A percentile compares a stretch with the other conserved stretches of the same genome.
phyloP scores from a whole-genome alignment of 2,329 filamentous ascomycete species.

The Ascochyta lentis region DNA sequence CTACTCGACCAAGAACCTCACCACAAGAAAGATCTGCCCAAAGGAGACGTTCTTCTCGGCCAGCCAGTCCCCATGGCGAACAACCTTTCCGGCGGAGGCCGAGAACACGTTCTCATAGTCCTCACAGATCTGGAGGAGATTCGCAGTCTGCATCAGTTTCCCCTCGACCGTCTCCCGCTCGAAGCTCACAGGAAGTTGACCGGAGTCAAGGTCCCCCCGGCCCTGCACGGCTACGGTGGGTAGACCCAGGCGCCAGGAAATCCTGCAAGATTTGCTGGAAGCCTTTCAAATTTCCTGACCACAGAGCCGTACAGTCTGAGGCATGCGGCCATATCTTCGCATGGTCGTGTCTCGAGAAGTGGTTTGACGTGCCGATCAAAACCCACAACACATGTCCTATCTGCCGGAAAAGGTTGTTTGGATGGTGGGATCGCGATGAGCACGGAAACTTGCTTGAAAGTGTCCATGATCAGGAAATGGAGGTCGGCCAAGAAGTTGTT shows the following conservation, averaged over 20 bases:
- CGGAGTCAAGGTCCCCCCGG: no score
- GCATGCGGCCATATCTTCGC: background rate
- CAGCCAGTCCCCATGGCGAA: background rate
- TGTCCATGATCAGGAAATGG: background rate
- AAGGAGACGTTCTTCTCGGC: background rate
- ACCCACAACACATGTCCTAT: background rate
- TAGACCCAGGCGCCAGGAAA: background rate
- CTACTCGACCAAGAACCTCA: background rate
- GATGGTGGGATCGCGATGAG: background rate
- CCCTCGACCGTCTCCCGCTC: no score
- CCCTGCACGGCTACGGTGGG: background rate
- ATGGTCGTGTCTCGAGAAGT: background rate
- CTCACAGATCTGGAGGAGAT: no score
- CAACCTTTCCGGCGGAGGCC: no score
- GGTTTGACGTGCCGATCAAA: background rate
- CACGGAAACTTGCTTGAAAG: background rate
- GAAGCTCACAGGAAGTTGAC: no score
- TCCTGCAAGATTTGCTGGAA: background rate
- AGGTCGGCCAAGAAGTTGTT: background rate
- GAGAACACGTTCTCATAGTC: no score
- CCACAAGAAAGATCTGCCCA: background rate
- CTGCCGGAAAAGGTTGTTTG: background rate
- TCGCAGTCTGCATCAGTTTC: no score
- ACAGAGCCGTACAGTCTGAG: background rate
- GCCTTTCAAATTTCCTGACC: background rate